These are phyloP conservation scores for Sicyos baderoa DNA, from an alignment of 306 rosid genomes.

Conservation along the genomic window DNA sequence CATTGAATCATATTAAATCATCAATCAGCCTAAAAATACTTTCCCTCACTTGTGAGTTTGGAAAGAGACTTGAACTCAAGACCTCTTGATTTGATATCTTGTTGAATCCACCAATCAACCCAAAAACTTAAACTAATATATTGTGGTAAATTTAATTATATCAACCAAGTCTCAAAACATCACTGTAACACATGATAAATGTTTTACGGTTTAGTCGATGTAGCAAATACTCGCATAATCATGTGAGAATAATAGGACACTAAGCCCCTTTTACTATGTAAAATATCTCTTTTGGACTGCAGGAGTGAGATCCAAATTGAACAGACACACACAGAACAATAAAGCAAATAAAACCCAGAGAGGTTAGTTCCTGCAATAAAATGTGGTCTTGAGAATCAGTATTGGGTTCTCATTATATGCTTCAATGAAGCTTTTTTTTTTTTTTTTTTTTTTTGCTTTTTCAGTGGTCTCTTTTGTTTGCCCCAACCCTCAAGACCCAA, in stretches of 20 bases:
- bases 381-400: background rate
- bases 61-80: too few relatives aligned
- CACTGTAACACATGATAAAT: background rate
- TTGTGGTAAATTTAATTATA: too few relatives aligned
- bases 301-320: background rate
- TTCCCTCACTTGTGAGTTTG: too few relatives aligned
- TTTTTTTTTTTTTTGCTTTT: constrained; percentile 21
- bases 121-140: too few relatives aligned
- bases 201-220: background rate
- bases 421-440: background rate
- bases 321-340: background rate
- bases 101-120: too few relatives aligned
- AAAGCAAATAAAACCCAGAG: constrained; percentile 3
- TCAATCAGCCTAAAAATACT: too few relatives aligned
- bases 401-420: constrained; percentile 12
- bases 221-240: background rate
- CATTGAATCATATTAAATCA: too few relatives aligned
- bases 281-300: constrained; percentile 15
- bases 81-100: too few relatives aligned
- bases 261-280: background rate
- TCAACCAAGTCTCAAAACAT: background rate
- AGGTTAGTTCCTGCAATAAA: background rate
- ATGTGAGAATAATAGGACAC: constrained; percentile 15
- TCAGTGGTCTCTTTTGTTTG: constrained; percentile 29
- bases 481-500: constrained; percentile 17